Percentiles rank a stretch among this genome's conserved stretches.
Conservation (phyloP, 2,329 filamentous ascomycete genomes). For the Pseudogymnoascus sp. region DNA sequence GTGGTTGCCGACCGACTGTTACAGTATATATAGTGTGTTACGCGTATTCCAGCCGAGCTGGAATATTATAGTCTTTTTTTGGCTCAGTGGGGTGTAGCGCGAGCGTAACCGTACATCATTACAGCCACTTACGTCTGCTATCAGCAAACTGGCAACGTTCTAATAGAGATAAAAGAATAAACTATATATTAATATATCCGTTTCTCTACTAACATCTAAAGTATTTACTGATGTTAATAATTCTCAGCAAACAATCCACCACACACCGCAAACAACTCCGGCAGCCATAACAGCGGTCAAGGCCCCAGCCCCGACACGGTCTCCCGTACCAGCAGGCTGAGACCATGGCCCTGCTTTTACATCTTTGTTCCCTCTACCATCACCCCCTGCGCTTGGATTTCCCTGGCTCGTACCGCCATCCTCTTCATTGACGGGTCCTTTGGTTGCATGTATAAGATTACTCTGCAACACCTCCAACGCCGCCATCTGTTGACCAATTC, state of each 20-base stretch:
- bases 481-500: constrained; percentile 66
- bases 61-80: too few relatives aligned
- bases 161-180: background rate
- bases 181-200: background rate
- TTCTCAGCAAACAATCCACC: constrained; percentile 41
- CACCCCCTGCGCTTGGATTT: constrained; percentile 24
- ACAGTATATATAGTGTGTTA: too few relatives aligned
- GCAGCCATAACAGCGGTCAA: constrained; percentile 50
- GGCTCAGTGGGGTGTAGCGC: too few relatives aligned
- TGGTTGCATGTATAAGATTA: constrained; percentile 44
- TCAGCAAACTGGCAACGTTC: background rate
- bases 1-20: too few relatives aligned
- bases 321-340: constrained; percentile 39
- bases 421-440: constrained; percentile 39
- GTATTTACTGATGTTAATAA: background rate
- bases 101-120: too few relatives aligned
- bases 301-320: constrained; percentile 63
- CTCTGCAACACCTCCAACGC: constrained; percentile 59
- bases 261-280: constrained; percentile 48
- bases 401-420: constrained; percentile 54
- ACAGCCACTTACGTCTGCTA: background rate
- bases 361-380: background rate
- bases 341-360: background rate
- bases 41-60: too few relatives aligned
- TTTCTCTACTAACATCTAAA: background rate